Conservation (phyloP, 208 protist species). For the Tritrichomonas musculus region DNA sequence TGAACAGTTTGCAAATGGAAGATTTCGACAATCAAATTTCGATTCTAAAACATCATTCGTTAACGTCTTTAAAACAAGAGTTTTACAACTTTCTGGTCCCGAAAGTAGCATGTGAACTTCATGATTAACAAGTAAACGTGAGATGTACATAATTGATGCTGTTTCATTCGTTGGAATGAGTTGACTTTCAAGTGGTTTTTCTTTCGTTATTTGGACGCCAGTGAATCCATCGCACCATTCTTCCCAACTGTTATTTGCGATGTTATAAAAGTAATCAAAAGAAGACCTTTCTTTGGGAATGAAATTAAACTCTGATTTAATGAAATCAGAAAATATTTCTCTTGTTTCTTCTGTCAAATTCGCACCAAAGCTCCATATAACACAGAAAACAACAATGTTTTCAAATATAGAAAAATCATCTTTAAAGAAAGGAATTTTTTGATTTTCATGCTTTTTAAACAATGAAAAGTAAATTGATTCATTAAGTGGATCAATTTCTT, state of each 20-base stretch:
- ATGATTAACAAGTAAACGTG: neutral
- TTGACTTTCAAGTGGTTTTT: neutral
- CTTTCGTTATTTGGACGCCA: neutral
- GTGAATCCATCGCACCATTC: neutral
- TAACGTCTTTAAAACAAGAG: neutral
- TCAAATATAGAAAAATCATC: constrained; percentile 64
- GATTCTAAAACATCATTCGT: neutral
- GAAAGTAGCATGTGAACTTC: neutral
- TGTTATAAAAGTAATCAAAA: constrained; percentile 31
- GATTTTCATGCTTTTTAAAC: neutral
- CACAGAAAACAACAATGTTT: constrained; percentile 65
- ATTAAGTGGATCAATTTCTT: constrained; percentile 20
- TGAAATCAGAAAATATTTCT: constrained; percentile 67
- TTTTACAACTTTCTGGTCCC: neutral
- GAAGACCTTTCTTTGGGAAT: constrained; percentile 24
- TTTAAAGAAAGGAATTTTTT: constrained; percentile 37
- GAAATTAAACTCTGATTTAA: constrained; percentile 42
- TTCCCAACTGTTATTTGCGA: constrained; percentile 41
- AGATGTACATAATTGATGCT: neutral
- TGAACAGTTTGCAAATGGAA: neutral
- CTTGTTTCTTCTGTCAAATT: constrained; percentile 72
- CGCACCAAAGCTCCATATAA: constrained; percentile 85
- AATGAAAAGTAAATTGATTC: neutral
- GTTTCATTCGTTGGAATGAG: constrained; percentile 26
- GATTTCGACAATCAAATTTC: neutral